Evolutionary conservation across 148 eudicot genomes (phyloP), one percentile per base, ranked within the genome.

Genomic region (Silene latifolia): DNA sequence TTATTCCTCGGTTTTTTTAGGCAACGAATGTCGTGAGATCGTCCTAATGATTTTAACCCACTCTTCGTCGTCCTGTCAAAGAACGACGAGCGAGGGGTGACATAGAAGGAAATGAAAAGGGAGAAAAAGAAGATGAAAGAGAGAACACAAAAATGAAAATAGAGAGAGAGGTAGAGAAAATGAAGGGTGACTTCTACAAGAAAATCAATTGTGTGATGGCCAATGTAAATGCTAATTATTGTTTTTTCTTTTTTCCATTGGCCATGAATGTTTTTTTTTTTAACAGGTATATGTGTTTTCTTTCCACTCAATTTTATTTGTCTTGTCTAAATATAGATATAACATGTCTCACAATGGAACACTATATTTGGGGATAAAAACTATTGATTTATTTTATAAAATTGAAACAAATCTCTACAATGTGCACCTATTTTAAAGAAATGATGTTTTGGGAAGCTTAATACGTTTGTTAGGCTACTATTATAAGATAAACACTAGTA

Each of bases 81-180:
- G 79, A 68, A 80, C 76, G 83, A 80, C n/a, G 76, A 76, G 76
- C 58, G 73, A 69, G 79, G 79, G 80, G 79, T 65, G 76, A 47
- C 76, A 71, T 71, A 64, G 19, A 32, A 53, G 17, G 14, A 20
- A 72, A 56, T 62, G 32, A 17, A 75, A 64, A 2, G 5, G 4
- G 42, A 32, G 51, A 8, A 39, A 17, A 23, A 63, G 5, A 39
- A 32, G 44, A 39, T 7, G 20, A 7, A 56, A 56, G 8, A 24
- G 35, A 29, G 23, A 72, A 23, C 25, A 18, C 54, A 47, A 46
- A 59, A 67, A 46, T 23, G 59, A 25, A 62, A 74, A 46, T 15
- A 24, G 47, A 21, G 46, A 23, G 57, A 69, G 48, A 65, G 9
- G 18, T 4, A 71, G 53, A 77, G 63, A 48, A 24, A 60, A 63